Percentiles rank a stretch among this genome's conserved stretches.
Conservation (phyloP, 768 basidiomycete genomes). For the Tephrocybe sp. region DNA sequence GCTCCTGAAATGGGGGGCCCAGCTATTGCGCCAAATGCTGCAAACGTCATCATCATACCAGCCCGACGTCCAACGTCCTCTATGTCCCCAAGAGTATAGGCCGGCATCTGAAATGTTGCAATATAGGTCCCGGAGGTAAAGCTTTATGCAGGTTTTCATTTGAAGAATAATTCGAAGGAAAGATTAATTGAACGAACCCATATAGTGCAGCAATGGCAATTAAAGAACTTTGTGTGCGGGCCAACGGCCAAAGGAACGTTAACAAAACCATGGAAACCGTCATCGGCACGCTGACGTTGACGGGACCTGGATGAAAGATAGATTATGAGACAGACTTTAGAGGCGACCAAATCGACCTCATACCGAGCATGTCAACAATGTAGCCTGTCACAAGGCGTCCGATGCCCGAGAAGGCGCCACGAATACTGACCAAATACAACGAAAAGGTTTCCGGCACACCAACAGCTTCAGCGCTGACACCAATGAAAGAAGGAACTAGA, state of each 20-base stretch:
- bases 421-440: constrained; percentile 60
- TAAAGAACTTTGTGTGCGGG: constrained; percentile 18
- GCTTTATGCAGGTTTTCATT: constrained; percentile 23
- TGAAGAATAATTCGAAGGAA: background rate
- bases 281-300: constrained; percentile 36
- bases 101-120: constrained; percentile 45
- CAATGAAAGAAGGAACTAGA: constrained; percentile 56
- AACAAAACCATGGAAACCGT: background rate
- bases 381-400: constrained; percentile 53
- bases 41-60: constrained; percentile 52
- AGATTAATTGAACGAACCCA: constrained; percentile 36
- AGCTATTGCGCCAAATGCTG: constrained; percentile 52
- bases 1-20: constrained; percentile 68
- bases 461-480: constrained; percentile 43
- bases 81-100: constrained; percentile 50
- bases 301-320: constrained; percentile 36
- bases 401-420: constrained; percentile 56
- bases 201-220: constrained; percentile 54
- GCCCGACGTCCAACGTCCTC: constrained; percentile 56
- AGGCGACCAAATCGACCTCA: background rate
- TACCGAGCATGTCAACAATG: constrained; percentile 50
- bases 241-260: background rate
- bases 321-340: background rate
- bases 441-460: constrained; percentile 48
- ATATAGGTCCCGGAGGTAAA: constrained; percentile 52